Evolutionary conservation across 495 filamentous ascomycete species (phyloP), one percentile per base, ranked within the genome.

Genomic region (Venustampulla echinocandica): DNA sequence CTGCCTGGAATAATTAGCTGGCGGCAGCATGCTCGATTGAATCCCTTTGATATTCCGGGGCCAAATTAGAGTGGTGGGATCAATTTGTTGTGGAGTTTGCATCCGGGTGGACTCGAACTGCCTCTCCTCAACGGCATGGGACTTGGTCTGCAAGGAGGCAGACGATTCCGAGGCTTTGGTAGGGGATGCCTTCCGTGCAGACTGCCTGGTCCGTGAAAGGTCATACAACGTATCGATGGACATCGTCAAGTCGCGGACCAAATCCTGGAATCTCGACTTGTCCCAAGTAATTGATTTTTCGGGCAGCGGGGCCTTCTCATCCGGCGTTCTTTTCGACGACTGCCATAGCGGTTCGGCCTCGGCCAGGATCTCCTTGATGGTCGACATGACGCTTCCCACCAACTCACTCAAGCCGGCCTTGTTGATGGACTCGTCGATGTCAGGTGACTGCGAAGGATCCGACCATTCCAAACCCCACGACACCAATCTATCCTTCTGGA

Each of bases 391-490:
- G 61, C 85, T 92, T 37, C 80, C 80, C 10, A 95, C 90, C 2
- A 90, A 74, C 64, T 93, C 86, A 52, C 84, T 88, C 44, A 90
- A 74, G 22, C 89, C 89, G 40, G 89, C 89, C 46, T 83, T 77
- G 46, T 80, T 85, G 22, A 93, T 67, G 0, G 84, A 84, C 59
- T 89, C 86, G 60, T 95, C 89, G 59, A 94, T 94, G 53, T 85
- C 87, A 52, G 83, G 78, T 35, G 71, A 68, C 57, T 76, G 72
- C 50, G 62, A 65, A 3, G 73, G 70, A 50, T 79, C 71, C 42
- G 79, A 90, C 90, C 90, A 96, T 60, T 90, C 84, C 46, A 94
- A 66, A 2, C 87, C 90, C 90, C 90, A 96, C 30, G 82, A 81
- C 37, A 90, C 77, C 51, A 95, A 68, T 23, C 90, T 69, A 63